Base-by-base conservation (phyloP, 1,284 basidiomycete species). In the Ganoderma leucocontextum region DNA sequence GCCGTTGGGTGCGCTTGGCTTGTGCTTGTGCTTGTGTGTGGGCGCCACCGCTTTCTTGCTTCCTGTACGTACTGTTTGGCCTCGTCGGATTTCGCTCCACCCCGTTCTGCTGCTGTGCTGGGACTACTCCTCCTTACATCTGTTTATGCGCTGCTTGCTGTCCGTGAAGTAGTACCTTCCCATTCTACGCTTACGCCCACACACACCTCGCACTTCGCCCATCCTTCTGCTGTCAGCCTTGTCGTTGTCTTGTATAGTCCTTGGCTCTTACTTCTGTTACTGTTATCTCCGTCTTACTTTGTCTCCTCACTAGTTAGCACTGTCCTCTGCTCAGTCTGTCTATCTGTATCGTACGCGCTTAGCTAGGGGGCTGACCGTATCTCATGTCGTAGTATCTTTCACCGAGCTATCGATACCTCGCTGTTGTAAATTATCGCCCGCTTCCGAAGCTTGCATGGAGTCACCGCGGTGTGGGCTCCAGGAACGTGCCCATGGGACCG, bases 391-490 rank as follows among this genome's bases (percentile, higher is more conserved):
- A 68, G 59, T 58, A 62, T 35, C 41, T 22, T 39, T 60, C 41
- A 22, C 22, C 49, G 25, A 55, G 35, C 53, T 64, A 68, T 68
- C 49, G 63, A 68, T 58, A 55, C 49, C 62, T 41, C 57, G 19
- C 53, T 67, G 67, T 68, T 68, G 67, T 68, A 68, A 19, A 52
- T 33, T 55, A 12, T 49, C 13, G 29, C 59, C 19, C 15, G 17
- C 38, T 58, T 17, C 9, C n/a, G 3, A 5, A 15, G 52, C 0
- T 53, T 53, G 52, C 7, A 15, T 33, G 29, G 52, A 33, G 25
- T 41, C 36, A 36, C n/a, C n/a, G 38, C 58, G 39, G 22, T 60
- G 5, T 13, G 2, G 38, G 13, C 13, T 58, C 15, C 9, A 35
- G 35, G 19, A 13, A n/a, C 55, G 19, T 58, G 55, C 2, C 9